Percentiles rank a stretch among this genome's conserved stretches.
These are phyloP conservation scores for Phytophthora europaea DNA, from an alignment of 352 stramenopile species.

Conservation along the genomic window DNA sequence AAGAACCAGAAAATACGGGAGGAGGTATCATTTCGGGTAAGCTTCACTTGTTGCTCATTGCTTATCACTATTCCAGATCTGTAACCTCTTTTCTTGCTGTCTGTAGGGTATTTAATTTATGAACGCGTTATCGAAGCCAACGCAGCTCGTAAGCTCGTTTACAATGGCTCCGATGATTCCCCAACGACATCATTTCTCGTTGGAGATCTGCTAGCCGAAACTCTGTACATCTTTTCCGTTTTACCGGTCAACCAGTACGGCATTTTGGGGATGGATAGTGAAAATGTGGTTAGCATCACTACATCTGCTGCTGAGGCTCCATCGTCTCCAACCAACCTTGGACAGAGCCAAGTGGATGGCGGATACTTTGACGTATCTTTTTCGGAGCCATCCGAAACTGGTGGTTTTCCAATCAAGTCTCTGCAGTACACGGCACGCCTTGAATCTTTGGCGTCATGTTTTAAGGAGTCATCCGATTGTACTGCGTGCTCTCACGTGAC, in stretches of 20 bases:
- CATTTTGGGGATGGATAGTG: constrained; percentile 17
- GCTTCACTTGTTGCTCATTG: background rate
- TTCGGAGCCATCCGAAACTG: constrained; percentile 30
- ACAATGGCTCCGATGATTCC: constrained; percentile 32
- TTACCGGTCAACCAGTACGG: constrained; percentile 61
- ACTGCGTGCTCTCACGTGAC: constrained; percentile 34
- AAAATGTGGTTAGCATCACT: constrained; percentile 26
- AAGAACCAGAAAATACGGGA: constrained; percentile 46
- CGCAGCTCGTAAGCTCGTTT: constrained; percentile 21
- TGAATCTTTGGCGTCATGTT: constrained; percentile 42
- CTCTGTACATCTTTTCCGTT: constrained; percentile 48
- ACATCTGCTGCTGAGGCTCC: constrained; percentile 32
- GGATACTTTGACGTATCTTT: constrained; percentile 45
- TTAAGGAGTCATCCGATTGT: constrained; percentile 21
- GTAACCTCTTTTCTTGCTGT: background rate
- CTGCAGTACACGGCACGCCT: constrained; percentile 36
- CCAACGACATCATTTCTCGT: constrained; percentile 23
- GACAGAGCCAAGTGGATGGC: constrained; percentile 27
- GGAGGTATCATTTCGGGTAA: constrained; percentile 52
- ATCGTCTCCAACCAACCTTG: constrained; percentile 24
- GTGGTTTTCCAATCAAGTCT: constrained; percentile 31
- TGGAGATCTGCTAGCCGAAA: constrained; percentile 32
- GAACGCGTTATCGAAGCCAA: constrained; percentile 3
- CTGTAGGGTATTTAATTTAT: constrained; percentile 42
- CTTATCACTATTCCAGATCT: background rate